phyloP scores from a whole-genome alignment of 2,329 filamentous ascomycete species.

The Diplodia intermedia region DNA sequence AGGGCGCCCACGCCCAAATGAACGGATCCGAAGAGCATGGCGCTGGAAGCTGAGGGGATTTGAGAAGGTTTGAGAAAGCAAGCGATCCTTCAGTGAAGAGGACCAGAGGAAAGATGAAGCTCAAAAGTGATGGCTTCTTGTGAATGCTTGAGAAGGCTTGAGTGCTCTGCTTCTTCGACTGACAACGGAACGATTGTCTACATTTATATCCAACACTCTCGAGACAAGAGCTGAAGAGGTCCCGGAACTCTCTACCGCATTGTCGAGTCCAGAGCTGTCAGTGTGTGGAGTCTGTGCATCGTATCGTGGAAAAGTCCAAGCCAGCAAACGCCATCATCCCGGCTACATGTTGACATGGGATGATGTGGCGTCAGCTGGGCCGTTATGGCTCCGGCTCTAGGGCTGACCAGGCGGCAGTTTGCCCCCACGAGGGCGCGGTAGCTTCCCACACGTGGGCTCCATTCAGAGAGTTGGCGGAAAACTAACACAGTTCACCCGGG shows the following conservation, averaged over 20 bases:
- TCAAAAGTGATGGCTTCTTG: conserved; percentile 16
- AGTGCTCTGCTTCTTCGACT: conserved; percentile 3
- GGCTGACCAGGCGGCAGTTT: not conserved
- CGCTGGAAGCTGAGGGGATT: not conserved
- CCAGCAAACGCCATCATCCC: not conserved
- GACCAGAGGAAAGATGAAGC: conserved; percentile 11
- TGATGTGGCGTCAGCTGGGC: not conserved
- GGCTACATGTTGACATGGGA: not conserved
- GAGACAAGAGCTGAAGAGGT: not conserved
- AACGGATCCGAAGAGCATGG: conserved; percentile 12
- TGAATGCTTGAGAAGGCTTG: conserved; percentile 3
- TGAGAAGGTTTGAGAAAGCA: conserved; percentile 16
- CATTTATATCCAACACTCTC: conserved; percentile 7
- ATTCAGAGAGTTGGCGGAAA: not conserved
- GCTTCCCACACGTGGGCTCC: not conserved
- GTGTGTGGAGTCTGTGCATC: not conserved
- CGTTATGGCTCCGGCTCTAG: not conserved
- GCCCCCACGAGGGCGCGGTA: conserved; percentile 1
- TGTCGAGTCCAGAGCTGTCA: conserved; percentile 2
- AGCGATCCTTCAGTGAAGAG: not conserved
- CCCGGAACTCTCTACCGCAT: not conserved
- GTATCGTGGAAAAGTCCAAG: conserved; percentile 1
- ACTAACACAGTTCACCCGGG: not conserved
- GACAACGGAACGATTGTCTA: not conserved
- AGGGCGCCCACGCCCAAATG: conserved; percentile 14